Evolutionary conservation across 352 stramenopile genomes (phyloP).

Genomic region (Sclerospora graminicola): DNA sequence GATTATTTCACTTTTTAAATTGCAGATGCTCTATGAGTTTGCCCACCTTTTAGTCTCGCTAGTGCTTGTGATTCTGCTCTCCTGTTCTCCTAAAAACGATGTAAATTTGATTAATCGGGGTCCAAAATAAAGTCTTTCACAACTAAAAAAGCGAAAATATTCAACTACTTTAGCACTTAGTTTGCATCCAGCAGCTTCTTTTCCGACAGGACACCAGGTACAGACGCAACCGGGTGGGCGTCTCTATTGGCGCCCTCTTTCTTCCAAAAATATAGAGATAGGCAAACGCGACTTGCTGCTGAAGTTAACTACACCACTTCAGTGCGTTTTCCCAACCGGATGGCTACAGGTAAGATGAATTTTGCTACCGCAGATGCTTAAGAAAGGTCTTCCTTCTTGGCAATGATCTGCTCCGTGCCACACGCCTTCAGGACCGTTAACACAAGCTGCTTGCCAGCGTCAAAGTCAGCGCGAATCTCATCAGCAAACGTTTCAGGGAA

Average conservation of each 20-base stretch:
- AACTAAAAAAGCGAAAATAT: slow-evolving; percentile 32
- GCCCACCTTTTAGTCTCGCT: slow-evolving; percentile 34
- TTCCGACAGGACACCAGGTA: slow-evolving; percentile 13
- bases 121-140: background rate
- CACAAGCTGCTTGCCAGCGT: slow-evolving; percentile 93
- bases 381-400: slow-evolving; percentile 92
- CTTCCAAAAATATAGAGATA: slow-evolving; percentile 38
- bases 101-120: too few relatives aligned
- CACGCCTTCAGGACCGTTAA: slow-evolving; percentile 95
- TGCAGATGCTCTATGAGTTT: slow-evolving; percentile 72
- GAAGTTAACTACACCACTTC: slow-evolving; percentile 17
- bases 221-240: slow-evolving; percentile 4
- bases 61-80: slow-evolving; percentile 10
- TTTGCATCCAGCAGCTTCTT: slow-evolving; percentile 22
- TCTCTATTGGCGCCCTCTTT: slow-evolving; percentile 17
- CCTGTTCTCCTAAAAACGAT: slow-evolving; percentile 6
- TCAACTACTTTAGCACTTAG: slow-evolving; percentile 31
- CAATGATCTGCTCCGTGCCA: slow-evolving; percentile 96
- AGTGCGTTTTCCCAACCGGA: slow-evolving; percentile 14
- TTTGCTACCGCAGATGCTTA: slow-evolving; percentile 20
- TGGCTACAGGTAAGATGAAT: slow-evolving; percentile 6
- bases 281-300: slow-evolving; percentile 35
- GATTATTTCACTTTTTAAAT: background rate
- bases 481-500: slow-evolving; percentile 93
- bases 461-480: slow-evolving; percentile 95